Evolutionary conservation across 225 moss, liverwort and hornwort species (phyloP).

Genomic region (Ulota crispa): DNA sequence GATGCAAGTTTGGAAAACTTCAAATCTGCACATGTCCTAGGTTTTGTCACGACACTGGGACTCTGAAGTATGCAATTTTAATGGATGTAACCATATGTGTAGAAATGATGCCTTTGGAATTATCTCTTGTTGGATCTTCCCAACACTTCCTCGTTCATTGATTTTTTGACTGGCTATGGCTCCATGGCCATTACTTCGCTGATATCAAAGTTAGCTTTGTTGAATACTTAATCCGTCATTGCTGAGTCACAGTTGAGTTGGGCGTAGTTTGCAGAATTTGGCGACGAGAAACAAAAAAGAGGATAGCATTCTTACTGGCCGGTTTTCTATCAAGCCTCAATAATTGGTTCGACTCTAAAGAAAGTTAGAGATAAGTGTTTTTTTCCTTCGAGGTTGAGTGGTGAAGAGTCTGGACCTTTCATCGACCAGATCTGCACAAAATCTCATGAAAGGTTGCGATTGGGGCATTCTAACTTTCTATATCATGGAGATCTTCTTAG

Average conservation of each 20-base stretch:
- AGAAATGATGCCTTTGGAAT: background rate
- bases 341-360: background rate
- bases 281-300: background rate
- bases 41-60: background rate
- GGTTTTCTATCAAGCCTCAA: background rate
- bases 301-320: background rate
- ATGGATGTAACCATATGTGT: background rate
- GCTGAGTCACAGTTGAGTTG: background rate
- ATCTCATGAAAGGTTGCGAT: slow-evolving; percentile 13
- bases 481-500: background rate
- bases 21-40: background rate
- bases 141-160: background rate
- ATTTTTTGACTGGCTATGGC: background rate
- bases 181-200: background rate
- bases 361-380: too few relatives aligned
- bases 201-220: background rate
- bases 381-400: background rate
- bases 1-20: background rate
- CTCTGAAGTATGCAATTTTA: background rate
- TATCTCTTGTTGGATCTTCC: background rate
- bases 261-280: background rate
- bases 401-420: background rate
- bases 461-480: background rate
- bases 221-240: background rate
- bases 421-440: background rate